These are phyloP conservation scores for Eucalyptus cloeziana DNA, from an alignment of 345 rosid species.

Conservation along the genomic window DNA sequence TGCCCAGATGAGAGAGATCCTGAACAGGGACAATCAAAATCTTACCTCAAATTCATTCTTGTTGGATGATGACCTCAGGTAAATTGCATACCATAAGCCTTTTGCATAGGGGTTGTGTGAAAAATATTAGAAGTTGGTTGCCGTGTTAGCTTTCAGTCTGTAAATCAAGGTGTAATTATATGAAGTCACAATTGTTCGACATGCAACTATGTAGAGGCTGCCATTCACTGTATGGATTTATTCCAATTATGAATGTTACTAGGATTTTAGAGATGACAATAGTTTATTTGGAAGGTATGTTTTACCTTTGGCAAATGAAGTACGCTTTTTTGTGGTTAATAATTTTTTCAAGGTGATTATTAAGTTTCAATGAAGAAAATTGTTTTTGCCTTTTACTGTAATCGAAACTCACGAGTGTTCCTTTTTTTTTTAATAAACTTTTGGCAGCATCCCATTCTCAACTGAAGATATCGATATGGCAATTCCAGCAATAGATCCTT, in stretches of 20 bases:
- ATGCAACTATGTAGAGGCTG: not conserved
- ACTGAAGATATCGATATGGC: constrained; percentile 93
- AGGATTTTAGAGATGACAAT: not conserved
- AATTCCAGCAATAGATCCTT: constrained; percentile 72
- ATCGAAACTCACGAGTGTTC: not conserved
- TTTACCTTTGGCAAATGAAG: not conserved
- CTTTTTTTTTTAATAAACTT: not conserved
- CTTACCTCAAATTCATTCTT: constrained; percentile 80
- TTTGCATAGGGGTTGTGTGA: not conserved
- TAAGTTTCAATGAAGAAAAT: not conserved
- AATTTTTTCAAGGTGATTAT: not conserved
- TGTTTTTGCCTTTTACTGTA: not conserved
- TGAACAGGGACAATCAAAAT: constrained; percentile 78
- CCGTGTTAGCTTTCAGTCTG: not conserved
- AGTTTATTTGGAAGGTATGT: not conserved
- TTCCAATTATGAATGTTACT: not conserved
- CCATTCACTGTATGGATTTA: not conserved
- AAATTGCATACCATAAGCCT: not conserved
- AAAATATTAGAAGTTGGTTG: not conserved
- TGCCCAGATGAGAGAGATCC: constrained; percentile 71
- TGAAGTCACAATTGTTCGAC: not conserved
- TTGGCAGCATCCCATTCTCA: constrained; percentile 88
- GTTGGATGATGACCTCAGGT: constrained; percentile 97
- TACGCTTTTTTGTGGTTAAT: not conserved
- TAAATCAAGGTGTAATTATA: not conserved